These are phyloP conservation scores for Pseudovirgaria hyperparasitica DNA, from an alignment of 2,329 filamentous ascomycete species.

Conservation along the genomic window DNA sequence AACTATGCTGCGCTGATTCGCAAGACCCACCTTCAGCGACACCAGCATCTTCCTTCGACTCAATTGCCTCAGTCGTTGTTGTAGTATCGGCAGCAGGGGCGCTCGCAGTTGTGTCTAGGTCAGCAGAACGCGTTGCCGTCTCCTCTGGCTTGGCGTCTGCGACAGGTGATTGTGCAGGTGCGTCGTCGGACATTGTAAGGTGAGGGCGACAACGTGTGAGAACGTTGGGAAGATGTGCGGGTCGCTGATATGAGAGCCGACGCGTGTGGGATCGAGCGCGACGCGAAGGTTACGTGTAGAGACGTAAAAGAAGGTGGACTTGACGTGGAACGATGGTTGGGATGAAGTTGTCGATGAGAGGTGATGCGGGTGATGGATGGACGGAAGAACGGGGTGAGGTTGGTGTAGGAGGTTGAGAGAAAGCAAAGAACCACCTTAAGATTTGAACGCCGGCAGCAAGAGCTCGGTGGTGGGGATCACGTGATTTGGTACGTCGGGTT, in stretches of 20 bases:
- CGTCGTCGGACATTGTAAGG: conserved; percentile 26
- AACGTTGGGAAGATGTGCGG: conserved; percentile 11
- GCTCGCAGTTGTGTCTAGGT: conserved; percentile 10
- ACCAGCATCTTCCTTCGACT: conserved; percentile 14
- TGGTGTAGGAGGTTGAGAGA: conserved; percentile 10
- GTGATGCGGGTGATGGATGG: conserved; percentile 20
- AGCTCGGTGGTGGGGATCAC: conserved; percentile 6
- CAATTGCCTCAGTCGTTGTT: conserved; percentile 16
- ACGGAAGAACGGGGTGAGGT: conserved; percentile 16
- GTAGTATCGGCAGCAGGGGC: conserved; percentile 16
- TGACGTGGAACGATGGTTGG: conserved; percentile 18
- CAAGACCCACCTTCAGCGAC: conserved; percentile 16
- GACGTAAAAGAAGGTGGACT: conserved; percentile 14
- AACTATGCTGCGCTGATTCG: conserved; percentile 1
- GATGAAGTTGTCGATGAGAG: conserved; percentile 17
- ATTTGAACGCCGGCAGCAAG: conserved; percentile 7
- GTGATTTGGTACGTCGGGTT: no score
- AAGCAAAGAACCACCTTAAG: conserved; percentile 5
- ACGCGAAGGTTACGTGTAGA: conserved; percentile 17
- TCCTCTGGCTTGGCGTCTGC: conserved; percentile 17
- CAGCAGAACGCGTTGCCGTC: conserved; percentile 17
- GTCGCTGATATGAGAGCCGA: conserved; percentile 13
- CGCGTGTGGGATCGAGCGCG: conserved; percentile 19
- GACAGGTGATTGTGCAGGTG: conserved; percentile 13
- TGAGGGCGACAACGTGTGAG: conserved; percentile 16